These are phyloP conservation scores for Malus sylvestris DNA, from an alignment of 306 rosid genomes.

Conservation along the genomic window DNA sequence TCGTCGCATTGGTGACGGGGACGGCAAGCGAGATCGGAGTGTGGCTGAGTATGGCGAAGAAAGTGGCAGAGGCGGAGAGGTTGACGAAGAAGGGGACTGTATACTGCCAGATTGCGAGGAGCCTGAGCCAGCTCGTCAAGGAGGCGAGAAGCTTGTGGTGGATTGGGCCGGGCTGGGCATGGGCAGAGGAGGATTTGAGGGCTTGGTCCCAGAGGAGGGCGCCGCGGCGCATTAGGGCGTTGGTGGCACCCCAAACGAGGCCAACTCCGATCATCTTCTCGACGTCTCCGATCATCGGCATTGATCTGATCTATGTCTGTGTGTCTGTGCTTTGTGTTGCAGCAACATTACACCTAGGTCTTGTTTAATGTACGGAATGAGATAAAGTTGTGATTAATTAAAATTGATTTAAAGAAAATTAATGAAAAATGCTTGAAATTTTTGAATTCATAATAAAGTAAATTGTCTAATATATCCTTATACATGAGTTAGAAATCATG, in stretches of 20 bases:
- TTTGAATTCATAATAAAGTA: too few relatives aligned
- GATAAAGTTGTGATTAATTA: too few relatives aligned
- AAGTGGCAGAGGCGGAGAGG: slow-evolving; percentile 83
- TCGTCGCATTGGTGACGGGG: slow-evolving; percentile 92
- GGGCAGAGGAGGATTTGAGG: slow-evolving; percentile 35
- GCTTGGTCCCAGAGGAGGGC: slow-evolving; percentile 78
- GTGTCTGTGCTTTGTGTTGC: not conserved
- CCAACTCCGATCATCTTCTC: slow-evolving; percentile 90
- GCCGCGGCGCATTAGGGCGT: slow-evolving; percentile 87
- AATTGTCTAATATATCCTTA: too few relatives aligned
- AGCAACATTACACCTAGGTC: not conserved
- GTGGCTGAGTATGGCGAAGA: slow-evolving; percentile 69
- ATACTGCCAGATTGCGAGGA: slow-evolving; percentile 80
- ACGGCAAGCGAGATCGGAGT: slow-evolving; percentile 82
- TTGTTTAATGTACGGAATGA: fast-evolving
- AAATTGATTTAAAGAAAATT: fast-evolving
- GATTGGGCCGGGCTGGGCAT: not conserved
- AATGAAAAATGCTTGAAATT: too few relatives aligned
- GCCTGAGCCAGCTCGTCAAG: slow-evolving; percentile 59
- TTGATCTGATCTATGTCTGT: not conserved
- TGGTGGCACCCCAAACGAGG: slow-evolving; percentile 86
- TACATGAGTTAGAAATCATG: too few relatives aligned
- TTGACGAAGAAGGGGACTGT: slow-evolving; percentile 62
- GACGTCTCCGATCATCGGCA: slow-evolving; percentile 34
- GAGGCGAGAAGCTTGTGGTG: slow-evolving; percentile 26